Conservation (phyloP, 2,329 filamentous ascomycete species). For the Fusarium udum region DNA sequence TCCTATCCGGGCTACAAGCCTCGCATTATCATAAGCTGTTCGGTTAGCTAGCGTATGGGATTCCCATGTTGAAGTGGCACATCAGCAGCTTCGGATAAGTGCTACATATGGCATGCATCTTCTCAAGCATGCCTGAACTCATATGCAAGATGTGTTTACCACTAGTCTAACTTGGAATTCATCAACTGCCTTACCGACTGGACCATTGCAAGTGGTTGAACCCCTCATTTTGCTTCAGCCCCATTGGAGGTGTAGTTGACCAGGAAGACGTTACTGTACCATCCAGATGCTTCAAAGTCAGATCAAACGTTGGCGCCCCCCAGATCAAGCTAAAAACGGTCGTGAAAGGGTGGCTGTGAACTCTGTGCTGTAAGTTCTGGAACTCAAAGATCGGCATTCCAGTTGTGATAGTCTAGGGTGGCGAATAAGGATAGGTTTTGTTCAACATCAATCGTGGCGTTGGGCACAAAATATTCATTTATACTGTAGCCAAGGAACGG, state of each 20-base stretch:
- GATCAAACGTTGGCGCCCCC: not conserved
- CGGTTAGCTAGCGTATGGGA: not conserved
- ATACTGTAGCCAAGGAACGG: not conserved
- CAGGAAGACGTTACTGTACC: not conserved
- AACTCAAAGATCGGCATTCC: not conserved
- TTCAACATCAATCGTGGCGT: conserved; percentile 4
- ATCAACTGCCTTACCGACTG: not conserved
- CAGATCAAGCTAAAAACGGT: not conserved
- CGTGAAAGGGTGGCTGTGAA: conserved; percentile 4
- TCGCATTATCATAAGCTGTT: not conserved
- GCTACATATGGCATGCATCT: not conserved
- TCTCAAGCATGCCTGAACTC: conserved; percentile 4
- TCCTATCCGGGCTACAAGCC: not conserved
- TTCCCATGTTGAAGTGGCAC: not conserved
- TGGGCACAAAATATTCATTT: not conserved
- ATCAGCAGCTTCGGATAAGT: not conserved
- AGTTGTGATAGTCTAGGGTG: not conserved
- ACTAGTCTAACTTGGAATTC: not conserved
- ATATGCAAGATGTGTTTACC: not conserved
- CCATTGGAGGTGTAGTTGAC: not conserved
- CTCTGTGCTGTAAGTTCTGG: not conserved
- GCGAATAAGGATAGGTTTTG: conserved; percentile 8
- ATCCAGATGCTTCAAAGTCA: conserved; percentile 1
- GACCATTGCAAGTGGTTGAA: not conserved
- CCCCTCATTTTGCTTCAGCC: conserved; percentile 12